Conservation (phyloP, 257 asterid genomes). For the Solanum tarijense region DNA sequence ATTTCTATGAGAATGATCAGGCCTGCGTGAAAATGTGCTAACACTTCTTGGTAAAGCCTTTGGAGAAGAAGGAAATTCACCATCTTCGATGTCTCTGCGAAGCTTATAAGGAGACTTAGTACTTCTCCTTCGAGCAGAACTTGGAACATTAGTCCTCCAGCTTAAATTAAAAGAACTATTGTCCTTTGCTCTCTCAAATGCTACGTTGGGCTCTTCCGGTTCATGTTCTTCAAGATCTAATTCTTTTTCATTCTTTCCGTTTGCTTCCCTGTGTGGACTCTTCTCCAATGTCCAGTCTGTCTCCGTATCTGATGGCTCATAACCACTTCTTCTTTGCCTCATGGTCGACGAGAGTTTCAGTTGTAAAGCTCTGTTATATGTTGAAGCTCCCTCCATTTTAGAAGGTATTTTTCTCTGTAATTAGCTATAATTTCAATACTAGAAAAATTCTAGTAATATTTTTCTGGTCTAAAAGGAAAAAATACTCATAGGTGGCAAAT, state of each 20-base stretch:
- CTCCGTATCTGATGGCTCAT: conserved; percentile 66
- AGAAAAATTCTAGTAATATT: background rate
- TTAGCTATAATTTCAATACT: background rate
- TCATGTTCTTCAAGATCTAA: background rate
- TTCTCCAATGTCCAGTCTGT: conserved; percentile 35
- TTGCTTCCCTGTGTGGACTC: conserved; percentile 22
- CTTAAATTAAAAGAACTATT: background rate
- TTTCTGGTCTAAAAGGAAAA: background rate
- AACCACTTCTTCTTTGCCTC: conserved; percentile 37
- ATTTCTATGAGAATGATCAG: conserved; percentile 11
- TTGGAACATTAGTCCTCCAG: background rate
- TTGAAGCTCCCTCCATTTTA: conserved; percentile 13
- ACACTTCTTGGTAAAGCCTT: background rate
- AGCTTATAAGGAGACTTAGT: conserved; percentile 31
- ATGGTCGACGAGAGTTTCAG: conserved; percentile 8
- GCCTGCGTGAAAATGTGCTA: background rate
- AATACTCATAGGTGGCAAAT: background rate
- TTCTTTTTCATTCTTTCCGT: background rate
- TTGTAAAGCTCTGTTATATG: conserved; percentile 8
- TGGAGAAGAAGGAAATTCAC: background rate
- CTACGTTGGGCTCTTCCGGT: background rate
- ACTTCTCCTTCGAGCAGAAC: conserved; percentile 19
- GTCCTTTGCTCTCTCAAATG: background rate
- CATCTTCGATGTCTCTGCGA: conserved; percentile 4
- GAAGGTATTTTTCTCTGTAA: background rate